Evolutionary conservation across 768 basidiomycete species (phyloP).

Genomic region (Lepiota brunneoincarnata): DNA sequence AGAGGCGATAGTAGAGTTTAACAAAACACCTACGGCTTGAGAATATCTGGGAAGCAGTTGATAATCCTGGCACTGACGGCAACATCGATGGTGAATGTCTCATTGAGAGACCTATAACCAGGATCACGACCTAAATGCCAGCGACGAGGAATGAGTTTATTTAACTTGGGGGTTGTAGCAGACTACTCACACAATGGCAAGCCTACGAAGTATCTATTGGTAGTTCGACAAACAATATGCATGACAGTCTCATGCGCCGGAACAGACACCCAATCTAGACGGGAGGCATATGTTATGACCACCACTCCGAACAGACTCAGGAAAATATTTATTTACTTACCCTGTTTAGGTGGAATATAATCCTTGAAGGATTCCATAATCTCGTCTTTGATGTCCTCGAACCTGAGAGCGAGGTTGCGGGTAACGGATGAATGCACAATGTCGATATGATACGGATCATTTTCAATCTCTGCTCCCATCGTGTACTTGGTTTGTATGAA

Average conservation of each 20-base stretch:
- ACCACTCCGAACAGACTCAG: neutral
- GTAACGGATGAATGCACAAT: conserved; percentile 28
- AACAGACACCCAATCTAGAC: conserved; percentile 38
- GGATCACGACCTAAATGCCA: conserved; percentile 29
- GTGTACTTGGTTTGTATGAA: conserved; percentile 26
- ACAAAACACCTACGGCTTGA: conserved; percentile 35
- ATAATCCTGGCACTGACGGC: conserved; percentile 24
- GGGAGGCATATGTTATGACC: neutral
- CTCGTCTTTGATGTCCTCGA: conserved; percentile 42
- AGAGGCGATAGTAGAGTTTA: conserved; percentile 20
- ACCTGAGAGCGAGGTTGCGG: conserved; percentile 25
- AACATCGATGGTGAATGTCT: conserved; percentile 31
- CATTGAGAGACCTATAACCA: conserved; percentile 31
- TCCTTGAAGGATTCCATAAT: conserved; percentile 37
- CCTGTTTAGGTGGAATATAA: neutral
- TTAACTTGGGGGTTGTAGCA: too few relatives aligned
- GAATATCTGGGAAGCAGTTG: conserved; percentile 30
- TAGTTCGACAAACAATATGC: conserved; percentile 35
- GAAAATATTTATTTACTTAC: neutral
- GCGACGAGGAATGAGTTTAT: neutral
- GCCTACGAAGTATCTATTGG: conserved; percentile 47
- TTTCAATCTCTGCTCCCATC: conserved; percentile 22
- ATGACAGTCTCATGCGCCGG: conserved; percentile 22
- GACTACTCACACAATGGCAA: conserved; percentile 42
- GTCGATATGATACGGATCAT: conserved; percentile 28